Conservation (phyloP, 1,139 yeast genomes). For the Schwanniomyces etchellsii region DNA sequence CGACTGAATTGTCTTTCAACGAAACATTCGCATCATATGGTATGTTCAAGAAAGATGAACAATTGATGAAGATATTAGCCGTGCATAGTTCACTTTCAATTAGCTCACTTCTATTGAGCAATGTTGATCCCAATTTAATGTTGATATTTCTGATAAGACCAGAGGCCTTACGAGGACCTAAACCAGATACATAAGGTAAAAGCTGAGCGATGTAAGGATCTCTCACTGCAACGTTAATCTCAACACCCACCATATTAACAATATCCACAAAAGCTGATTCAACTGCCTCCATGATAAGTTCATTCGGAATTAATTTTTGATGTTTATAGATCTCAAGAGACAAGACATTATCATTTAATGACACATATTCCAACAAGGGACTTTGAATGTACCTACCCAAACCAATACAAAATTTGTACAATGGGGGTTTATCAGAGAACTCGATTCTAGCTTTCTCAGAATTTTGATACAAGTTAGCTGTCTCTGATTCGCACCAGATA, state of each 20-base stretch:
- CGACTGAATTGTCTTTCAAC: conserved; percentile 56
- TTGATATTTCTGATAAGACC: conserved; percentile 82
- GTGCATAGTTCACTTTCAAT: conserved; percentile 77
- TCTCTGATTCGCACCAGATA: conserved; percentile 88
- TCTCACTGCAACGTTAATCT: conserved; percentile 83
- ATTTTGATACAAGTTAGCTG: conserved; percentile 82
- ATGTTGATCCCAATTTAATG: conserved; percentile 59
- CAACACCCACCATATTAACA: conserved; percentile 88
- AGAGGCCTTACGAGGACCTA: conserved; percentile 93
- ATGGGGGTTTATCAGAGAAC: conserved; percentile 80
- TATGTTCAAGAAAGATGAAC: conserved; percentile 84
- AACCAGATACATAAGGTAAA: conserved; percentile 78
- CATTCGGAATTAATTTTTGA: conserved; percentile 67
- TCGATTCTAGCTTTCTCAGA: conserved; percentile 73
- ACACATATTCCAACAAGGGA: conserved; percentile 83
- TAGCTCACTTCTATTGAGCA: conserved; percentile 67
- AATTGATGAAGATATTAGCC: conserved; percentile 79
- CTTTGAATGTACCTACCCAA: conserved; percentile 88
- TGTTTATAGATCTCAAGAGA: conserved; percentile 71
- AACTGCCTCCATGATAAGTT: conserved; percentile 57
- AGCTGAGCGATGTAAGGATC: conserved; percentile 66
- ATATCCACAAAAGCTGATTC: conserved; percentile 86
- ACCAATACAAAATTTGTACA: conserved; percentile 83
- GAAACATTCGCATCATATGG: conserved; percentile 56
- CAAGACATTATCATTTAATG: conserved; percentile 67